A percentile compares a stretch with the other conserved stretches of the same genome.
Conservation (phyloP, 2,329 filamentous ascomycete genomes). For the Davidsoniella eucalypti region DNA sequence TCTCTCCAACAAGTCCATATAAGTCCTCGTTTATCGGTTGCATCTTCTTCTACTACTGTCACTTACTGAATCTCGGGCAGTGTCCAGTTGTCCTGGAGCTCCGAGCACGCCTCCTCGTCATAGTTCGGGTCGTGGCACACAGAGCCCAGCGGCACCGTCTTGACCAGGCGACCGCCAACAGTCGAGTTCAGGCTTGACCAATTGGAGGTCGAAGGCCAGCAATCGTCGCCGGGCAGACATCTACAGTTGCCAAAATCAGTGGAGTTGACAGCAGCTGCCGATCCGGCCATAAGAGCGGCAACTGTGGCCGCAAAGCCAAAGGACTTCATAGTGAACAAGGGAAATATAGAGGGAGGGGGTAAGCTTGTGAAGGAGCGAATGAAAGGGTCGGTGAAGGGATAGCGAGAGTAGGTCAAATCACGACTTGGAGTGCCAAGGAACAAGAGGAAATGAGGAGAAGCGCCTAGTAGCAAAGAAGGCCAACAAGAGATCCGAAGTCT, state of each 20-base stretch:
- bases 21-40: no score
- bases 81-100: slow-evolving; percentile 22
- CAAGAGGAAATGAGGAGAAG: background rate
- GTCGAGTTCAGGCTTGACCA: slow-evolving; percentile 37
- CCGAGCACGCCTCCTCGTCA: slow-evolving; percentile 26
- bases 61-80: slow-evolving; percentile 22
- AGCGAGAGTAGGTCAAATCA: background rate
- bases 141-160: slow-evolving; percentile 33
- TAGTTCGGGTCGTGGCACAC: slow-evolving; percentile 34
- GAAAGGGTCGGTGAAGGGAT: background rate
- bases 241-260: slow-evolving; percentile 20
- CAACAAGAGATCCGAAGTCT: background rate
- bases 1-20: no score
- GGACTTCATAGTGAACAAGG: background rate
- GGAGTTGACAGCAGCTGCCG: background rate
- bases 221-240: slow-evolving; percentile 33
- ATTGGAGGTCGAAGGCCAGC: slow-evolving; percentile 31
- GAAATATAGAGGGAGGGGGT: background rate
- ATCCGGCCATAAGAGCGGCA: no score
- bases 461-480: background rate
- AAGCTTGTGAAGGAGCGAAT: background rate
- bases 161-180: slow-evolving; percentile 32
- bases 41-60: background rate
- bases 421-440: background rate
- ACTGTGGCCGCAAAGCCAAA: background rate